These are phyloP conservation scores for Lepiota venenata DNA, from an alignment of 768 basidiomycete species.

Conservation along the genomic window DNA sequence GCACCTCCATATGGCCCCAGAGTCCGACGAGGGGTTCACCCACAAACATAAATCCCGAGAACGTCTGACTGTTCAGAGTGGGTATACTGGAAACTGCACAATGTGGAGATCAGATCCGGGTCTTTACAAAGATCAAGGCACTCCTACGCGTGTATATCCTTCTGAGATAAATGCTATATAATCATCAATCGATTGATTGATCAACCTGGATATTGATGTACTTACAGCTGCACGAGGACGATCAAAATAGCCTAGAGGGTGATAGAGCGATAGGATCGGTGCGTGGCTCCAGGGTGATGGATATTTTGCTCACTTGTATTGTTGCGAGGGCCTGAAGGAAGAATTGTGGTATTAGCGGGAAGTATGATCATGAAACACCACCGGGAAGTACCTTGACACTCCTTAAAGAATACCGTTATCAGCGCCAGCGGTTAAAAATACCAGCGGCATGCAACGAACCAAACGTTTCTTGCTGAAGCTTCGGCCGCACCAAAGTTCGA, in stretches of 20 bases:
- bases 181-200: background rate
- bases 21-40: background rate
- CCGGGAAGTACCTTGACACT: slow-evolving; percentile 3
- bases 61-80: background rate
- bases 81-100: background rate
- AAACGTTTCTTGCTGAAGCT: slow-evolving; percentile 2
- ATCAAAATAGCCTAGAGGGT: background rate
- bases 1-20: background rate
- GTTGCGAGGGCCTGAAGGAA: slow-evolving; percentile 1
- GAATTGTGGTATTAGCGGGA: background rate
- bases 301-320: background rate
- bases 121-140: background rate
- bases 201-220: background rate
- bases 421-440: background rate
- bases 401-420: background rate
- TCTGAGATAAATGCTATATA: background rate
- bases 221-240: slow-evolving; percentile 6
- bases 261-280: background rate
- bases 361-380: too few species aligned
- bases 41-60: background rate
- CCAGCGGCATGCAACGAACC: background rate
- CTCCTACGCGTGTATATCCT: too few species aligned
- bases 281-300: background rate
- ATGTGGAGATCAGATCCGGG: background rate
- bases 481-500: background rate